Percentiles rank a stretch among this genome's conserved stretches.
Conservation (phyloP, 768 basidiomycete genomes). For the Lactifluus pinguis region DNA sequence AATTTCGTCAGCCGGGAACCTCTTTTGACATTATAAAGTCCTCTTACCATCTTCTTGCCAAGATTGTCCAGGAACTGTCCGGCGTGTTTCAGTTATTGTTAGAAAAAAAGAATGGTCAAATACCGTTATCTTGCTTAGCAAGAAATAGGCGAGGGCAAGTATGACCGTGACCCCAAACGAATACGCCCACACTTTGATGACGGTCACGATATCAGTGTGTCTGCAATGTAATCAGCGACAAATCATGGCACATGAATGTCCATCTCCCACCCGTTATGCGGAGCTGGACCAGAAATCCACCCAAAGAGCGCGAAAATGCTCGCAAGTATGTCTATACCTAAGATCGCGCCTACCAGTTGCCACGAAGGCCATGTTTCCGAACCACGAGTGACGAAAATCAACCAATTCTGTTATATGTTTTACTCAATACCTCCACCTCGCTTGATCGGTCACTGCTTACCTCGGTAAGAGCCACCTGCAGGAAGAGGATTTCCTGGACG, state of each 20-base stretch:
- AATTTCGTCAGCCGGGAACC: not conserved
- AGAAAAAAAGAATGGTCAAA: not conserved
- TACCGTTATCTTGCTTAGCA: constrained; percentile 30
- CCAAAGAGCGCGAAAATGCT: constrained; percentile 33
- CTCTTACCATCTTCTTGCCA: constrained; percentile 25
- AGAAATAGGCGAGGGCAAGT: constrained; percentile 29
- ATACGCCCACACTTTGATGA: constrained; percentile 34
- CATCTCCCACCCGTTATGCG: constrained; percentile 23
- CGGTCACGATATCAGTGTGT: constrained; percentile 33
- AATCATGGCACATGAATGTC: not conserved
- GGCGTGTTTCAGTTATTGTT: not conserved
- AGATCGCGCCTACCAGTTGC: constrained; percentile 33
- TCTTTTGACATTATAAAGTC: not conserved
- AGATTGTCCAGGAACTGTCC: constrained; percentile 31
- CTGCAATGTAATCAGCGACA: constrained; percentile 10
- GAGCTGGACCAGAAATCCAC: constrained; percentile 33
- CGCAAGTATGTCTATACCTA: constrained; percentile 35
- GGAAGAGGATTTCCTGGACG: constrained; percentile 39
- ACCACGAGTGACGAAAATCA: constrained; percentile 29
- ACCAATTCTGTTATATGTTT: constrained; percentile 16
- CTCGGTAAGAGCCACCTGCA: constrained; percentile 41
- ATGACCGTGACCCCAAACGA: constrained; percentile 33
- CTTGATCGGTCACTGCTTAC: constrained; percentile 13
- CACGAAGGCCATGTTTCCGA: constrained; percentile 29
- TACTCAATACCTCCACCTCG: not conserved